Evolutionary conservation across 805 yeast species (phyloP).

Genomic region (Grigorovia yakushimaensis): DNA sequence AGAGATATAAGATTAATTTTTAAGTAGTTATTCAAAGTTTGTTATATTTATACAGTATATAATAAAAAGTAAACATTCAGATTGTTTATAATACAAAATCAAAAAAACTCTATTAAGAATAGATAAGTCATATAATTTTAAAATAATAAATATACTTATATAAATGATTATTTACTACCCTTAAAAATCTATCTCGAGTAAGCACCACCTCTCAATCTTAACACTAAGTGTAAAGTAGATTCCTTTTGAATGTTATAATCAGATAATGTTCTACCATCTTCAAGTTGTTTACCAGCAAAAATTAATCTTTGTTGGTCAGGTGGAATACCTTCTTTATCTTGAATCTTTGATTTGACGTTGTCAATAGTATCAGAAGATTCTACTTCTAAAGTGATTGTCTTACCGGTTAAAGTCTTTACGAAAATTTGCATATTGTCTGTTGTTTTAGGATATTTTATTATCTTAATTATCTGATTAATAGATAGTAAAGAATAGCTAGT

Average conservation of each 20-base stretch:
- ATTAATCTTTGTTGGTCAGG: conserved; percentile 62
- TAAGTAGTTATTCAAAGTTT: not conserved
- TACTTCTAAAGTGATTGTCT: conserved; percentile 78
- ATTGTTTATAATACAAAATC: not conserved
- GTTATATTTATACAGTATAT: not conserved
- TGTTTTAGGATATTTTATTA: not conserved
- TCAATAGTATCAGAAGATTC: conserved; percentile 92
- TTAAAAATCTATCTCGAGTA: conserved; percentile 26
- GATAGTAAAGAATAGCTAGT: not conserved
- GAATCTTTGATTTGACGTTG: conserved; percentile 73
- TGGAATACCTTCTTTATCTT: conserved; percentile 62
- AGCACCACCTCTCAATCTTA: conserved; percentile 67
- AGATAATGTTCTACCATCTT: conserved; percentile 58
- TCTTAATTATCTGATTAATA: not conserved
- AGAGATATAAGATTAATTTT: not conserved
- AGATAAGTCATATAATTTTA: not conserved
- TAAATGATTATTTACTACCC: not conserved
- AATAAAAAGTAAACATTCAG: too few species aligned
- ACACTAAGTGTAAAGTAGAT: conserved; percentile 56
- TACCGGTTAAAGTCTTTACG: conserved; percentile 30
- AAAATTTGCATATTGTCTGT: conserved; percentile 29
- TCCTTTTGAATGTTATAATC: conserved; percentile 65
- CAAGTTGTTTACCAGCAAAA: conserved; percentile 55
- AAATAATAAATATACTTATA: not conserved
- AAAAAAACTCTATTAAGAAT: not conserved